Conservation (phyloP, 305 asterid genomes). For the Coffea humblotiana region DNA sequence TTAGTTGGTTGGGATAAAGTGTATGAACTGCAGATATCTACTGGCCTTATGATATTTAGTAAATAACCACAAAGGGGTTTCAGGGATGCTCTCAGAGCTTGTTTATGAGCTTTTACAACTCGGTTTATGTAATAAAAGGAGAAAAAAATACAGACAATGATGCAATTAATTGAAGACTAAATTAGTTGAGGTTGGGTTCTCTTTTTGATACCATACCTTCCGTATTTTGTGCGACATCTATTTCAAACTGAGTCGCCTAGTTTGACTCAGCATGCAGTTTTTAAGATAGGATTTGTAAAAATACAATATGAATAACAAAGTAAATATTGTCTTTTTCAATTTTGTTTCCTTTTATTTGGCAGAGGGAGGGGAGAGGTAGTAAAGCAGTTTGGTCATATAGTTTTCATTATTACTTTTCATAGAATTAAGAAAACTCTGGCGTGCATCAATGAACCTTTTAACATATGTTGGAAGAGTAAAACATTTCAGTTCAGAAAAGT, state of each 20-base stretch:
- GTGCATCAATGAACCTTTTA: neutral
- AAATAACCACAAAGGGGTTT: neutral
- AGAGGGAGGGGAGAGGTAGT: neutral
- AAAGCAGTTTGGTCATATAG: neutral
- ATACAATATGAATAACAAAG: too few species aligned
- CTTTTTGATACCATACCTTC: neutral
- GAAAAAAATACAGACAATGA: neutral
- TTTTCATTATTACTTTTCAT: neutral
- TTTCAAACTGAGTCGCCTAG: neutral
- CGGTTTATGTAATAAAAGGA: neutral
- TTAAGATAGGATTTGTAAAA: neutral
- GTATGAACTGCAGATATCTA: neutral
- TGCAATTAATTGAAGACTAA: too few species aligned
- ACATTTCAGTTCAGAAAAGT: neutral
- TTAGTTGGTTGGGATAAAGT: neutral
- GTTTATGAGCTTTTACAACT: neutral
- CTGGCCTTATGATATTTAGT: neutral
- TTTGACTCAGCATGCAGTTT: neutral
- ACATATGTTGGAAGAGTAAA: neutral
- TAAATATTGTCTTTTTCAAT: neutral
- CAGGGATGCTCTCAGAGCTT: neutral
- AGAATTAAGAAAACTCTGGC: neutral
- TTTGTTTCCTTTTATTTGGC: neutral
- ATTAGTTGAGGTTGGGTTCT: neutral
- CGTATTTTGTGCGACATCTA: neutral